Evolutionary conservation across 108 stramenopile genomes (phyloP).

Genomic region (Bacterosira constricta): DNA sequence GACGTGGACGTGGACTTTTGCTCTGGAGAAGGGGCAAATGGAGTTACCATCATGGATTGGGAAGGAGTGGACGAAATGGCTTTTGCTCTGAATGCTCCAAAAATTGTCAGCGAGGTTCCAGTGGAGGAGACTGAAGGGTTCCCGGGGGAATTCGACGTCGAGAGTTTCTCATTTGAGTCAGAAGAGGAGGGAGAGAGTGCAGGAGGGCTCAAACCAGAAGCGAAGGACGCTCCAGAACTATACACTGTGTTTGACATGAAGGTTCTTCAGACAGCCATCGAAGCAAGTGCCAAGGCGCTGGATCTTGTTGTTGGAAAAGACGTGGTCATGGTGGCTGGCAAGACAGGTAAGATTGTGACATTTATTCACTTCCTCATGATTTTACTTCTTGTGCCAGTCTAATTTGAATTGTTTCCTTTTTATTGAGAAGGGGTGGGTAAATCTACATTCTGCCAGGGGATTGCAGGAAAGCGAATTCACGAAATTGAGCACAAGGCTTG

Average conservation of each 20-base stretch:
- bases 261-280: conserved; percentile 43
- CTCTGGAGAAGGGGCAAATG: background rate
- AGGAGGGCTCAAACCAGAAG: too few relatives aligned
- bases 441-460: conserved; percentile 54
- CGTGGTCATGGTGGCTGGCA: conserved; percentile 51
- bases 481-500: conserved; percentile 18
- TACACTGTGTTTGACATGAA: conserved; percentile 51
- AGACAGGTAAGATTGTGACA: conserved; percentile 35
- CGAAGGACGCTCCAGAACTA: background rate
- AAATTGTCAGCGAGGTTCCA: conserved; percentile 5
- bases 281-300: conserved; percentile 40
- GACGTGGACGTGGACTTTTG: background rate
- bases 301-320: conserved; percentile 49
- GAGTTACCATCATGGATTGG: background rate
- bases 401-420: too few relatives aligned
- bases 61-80: background rate
- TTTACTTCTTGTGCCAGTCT: too few relatives aligned
- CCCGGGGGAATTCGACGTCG: background rate
- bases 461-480: conserved; percentile 57
- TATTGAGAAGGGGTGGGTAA: conserved; percentile 54
- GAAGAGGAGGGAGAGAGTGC: background rate
- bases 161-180: conserved; percentile 10
- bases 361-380: too few relatives aligned
- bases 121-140: background rate
- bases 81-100: background rate